Evolutionary conservation across 805 yeast genomes (phyloP).

Genomic region (Sungouiella thailandica): DNA sequence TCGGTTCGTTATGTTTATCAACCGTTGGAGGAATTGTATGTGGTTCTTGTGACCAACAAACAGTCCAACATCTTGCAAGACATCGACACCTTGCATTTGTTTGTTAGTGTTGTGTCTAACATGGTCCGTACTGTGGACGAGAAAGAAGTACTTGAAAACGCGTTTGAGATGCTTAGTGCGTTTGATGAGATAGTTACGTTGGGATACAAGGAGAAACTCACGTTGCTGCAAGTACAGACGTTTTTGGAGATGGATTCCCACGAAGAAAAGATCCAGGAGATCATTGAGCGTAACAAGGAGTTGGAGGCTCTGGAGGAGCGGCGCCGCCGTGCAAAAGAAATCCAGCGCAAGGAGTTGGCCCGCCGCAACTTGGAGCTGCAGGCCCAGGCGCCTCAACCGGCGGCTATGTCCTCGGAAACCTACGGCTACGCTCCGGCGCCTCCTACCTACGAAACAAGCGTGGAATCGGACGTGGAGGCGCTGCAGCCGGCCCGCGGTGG

Average conservation of each 20-base stretch:
- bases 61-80: constrained; percentile 92
- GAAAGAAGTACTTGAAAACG: constrained; percentile 72
- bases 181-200: constrained; percentile 89
- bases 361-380: constrained; percentile 51
- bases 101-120: constrained; percentile 76
- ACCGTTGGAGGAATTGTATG: constrained; percentile 90
- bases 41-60: constrained; percentile 85
- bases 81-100: constrained; percentile 82
- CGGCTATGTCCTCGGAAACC: constrained; percentile 7
- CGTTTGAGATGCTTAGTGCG: constrained; percentile 86
- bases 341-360: constrained; percentile 73
- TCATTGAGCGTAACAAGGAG: constrained; percentile 94
- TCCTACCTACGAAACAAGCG: constrained; percentile 29
- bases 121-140: constrained; percentile 71
- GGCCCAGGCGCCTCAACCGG: constrained; percentile 7
- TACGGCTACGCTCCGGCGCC: constrained; percentile 13
- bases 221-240: constrained; percentile 76
- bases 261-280: constrained; percentile 97
- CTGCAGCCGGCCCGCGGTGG: constrained; percentile 11
- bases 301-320: constrained; percentile 96
- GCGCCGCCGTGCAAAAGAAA: constrained; percentile 89
- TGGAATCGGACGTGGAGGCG: constrained; percentile 1
- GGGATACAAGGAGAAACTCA: constrained; percentile 87
- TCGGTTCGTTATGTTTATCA: constrained; percentile 90
- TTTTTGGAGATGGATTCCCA: constrained; percentile 97